A percentile compares a stretch with the other conserved stretches of the same genome.
Conservation (phyloP, 345 rosid genomes). For the Eucalyptus camaldulensis region DNA sequence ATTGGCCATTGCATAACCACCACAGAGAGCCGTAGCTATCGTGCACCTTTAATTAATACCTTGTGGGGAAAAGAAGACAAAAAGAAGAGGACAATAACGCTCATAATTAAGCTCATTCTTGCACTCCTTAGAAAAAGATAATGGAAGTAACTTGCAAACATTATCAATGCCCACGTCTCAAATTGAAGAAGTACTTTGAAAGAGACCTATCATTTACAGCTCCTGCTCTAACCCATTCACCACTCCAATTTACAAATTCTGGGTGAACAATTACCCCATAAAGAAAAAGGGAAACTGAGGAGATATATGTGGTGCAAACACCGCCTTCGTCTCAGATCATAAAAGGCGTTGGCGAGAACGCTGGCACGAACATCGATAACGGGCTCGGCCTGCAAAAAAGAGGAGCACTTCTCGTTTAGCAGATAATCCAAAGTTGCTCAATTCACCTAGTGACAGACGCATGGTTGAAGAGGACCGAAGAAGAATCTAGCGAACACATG, state of each 20-base stretch:
- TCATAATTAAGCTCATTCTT: neutral
- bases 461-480: neutral
- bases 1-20: neutral
- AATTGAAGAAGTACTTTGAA: neutral
- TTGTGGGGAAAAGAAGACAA: neutral
- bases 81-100: neutral
- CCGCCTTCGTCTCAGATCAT: neutral
- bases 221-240: neutral
- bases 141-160: neutral
- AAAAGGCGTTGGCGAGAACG: conserved; percentile 20
- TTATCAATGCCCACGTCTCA: neutral
- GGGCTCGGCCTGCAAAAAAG: conserved; percentile 1
- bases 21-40: neutral
- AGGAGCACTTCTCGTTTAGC: neutral
- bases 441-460: neutral
- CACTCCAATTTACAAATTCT: neutral
- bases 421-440: neutral
- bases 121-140: neutral
- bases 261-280: neutral
- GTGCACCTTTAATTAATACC: neutral
- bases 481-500: neutral
- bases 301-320: neutral
- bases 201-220: neutral
- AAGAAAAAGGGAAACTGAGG: neutral
- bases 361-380: conserved; percentile 1